Base-by-base conservation (phyloP, 164 flowering plant species). In the Warburgia ugandensis region DNA sequence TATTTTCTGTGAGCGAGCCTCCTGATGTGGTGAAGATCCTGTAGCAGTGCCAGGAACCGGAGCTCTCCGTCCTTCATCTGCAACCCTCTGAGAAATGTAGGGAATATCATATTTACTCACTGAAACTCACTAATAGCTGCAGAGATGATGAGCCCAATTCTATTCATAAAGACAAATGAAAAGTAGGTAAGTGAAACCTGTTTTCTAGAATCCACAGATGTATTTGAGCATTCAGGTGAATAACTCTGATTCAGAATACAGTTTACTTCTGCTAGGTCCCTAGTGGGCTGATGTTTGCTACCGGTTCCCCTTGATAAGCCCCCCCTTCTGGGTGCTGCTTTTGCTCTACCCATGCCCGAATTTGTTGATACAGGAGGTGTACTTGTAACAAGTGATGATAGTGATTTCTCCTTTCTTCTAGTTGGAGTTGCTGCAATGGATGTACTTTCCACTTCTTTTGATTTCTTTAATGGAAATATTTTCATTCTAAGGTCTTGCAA, bases 311-410 rank as follows among this genome's bases (percentile, higher is more conserved):
- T 2, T 29, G 52, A 35, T 39, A 23, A 46, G 17, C 41, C 43
- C 22, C 58, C 26, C 17, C 25, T 54, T 28, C 20, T 8, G 12
- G 33, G 6, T 26, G n/a, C 14, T 28, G 16, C 25, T 50, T 43
- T 43, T 14, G 39, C 43, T 35, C 44, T 36, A 29, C 16, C 39
- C 32, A 16, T 3, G 13, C 12, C 13, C 6, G 16, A 31, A 29
- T 43, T 55, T 16, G 26, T 62, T 23, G 38, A 17, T 9, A 20
- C 29, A 14, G 51, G 50, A 48, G 12, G 23, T 39, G 54, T 48
- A 29, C 37, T 45, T 29, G 27, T 55, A 23, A 43, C 55, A 43
- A 55, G 54, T 31, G 66, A 55, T 43, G 66, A 42, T 29, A 62
- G 42, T 19, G 52, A 55, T 43, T 36, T 50, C 54, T 62, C 27